Evolutionary conservation across 2,329 filamentous ascomycete species (phyloP).

Genomic region (Aspergillus sp.): DNA sequence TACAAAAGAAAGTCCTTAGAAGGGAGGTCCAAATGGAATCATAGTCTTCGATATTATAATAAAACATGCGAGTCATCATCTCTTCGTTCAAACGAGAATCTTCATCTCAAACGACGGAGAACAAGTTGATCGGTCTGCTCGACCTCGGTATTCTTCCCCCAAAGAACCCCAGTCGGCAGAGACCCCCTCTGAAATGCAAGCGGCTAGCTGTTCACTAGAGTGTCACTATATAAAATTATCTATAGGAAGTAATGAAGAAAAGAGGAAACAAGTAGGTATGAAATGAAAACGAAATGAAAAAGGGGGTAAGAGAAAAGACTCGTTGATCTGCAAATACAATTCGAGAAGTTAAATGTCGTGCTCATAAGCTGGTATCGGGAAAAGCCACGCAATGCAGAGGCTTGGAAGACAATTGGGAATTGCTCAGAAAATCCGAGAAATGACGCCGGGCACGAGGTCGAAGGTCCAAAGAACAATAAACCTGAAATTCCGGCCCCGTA

Average conservation of each 20-base stretch:
- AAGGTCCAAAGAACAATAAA: conserved; percentile 16
- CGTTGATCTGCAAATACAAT: conserved; percentile 25
- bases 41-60: too few relatives aligned
- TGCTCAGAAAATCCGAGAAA: conserved; percentile 15
- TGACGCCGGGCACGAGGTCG: conserved; percentile 23
- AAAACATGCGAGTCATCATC: too few relatives aligned
- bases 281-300: conserved; percentile 1
- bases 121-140: too few relatives aligned
- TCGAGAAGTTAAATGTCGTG: conserved; percentile 21
- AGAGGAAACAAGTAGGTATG: not conserved
- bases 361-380: conserved; percentile 31
- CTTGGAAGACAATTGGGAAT: conserved; percentile 3
- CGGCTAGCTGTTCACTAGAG: not conserved
- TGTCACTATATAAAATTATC: conserved; percentile 1
- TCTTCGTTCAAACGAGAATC: too few relatives aligned
- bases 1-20: too few relatives aligned
- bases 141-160: too few relatives aligned
- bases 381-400: conserved; percentile 3
- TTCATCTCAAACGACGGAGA: too few relatives aligned
- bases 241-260: not conserved
- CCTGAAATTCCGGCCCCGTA: conserved; percentile 15
- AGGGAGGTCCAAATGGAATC: too few relatives aligned
- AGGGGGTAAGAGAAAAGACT: conserved; percentile 5
- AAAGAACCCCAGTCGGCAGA: too few relatives aligned
- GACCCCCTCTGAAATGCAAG: too few relatives aligned